phyloP scores from a whole-genome alignment of 2,329 filamentous ascomycete genomes.

The Aspergillus pseudoglaucus region DNA sequence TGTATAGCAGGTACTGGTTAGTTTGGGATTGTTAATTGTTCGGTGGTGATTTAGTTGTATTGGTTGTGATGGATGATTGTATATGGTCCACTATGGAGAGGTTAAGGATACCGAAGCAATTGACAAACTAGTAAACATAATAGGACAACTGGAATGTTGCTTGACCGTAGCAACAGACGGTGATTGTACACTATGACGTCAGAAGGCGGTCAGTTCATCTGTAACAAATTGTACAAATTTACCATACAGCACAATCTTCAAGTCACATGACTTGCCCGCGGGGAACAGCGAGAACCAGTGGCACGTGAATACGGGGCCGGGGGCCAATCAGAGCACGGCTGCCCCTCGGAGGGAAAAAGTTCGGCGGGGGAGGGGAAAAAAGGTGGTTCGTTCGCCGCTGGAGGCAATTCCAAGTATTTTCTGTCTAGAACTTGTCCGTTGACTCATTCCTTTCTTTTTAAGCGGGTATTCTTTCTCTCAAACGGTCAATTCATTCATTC shows the following conservation, averaged over 20 bases:
- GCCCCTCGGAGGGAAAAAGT: conserved; percentile 9
- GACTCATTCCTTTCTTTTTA: conserved; percentile 14
- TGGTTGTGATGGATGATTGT: neutral
- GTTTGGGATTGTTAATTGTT: too few relatives aligned
- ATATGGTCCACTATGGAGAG: neutral
- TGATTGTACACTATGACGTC: conserved; percentile 12
- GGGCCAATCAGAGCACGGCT: neutral
- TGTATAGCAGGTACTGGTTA: too few relatives aligned
- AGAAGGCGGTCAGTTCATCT: conserved; percentile 6
- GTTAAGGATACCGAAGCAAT: neutral
- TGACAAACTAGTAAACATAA: neutral
- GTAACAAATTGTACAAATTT: neutral
- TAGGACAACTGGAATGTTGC: neutral
- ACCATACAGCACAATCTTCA: neutral
- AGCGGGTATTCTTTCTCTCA: conserved; percentile 5
- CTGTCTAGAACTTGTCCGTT: conserved; percentile 2
- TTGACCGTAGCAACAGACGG: neutral
- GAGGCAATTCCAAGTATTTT: neutral
- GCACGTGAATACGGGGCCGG: neutral
- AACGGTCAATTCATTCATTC: conserved; percentile 1
- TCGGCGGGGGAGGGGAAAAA: conserved; percentile 14
- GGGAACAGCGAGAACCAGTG: conserved; percentile 1
- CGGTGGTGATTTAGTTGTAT: conserved; percentile 3
- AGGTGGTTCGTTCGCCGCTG: conserved; percentile 2
- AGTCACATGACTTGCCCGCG: conserved; percentile 2